These are phyloP conservation scores for Macroventuria anomochaeta DNA, from an alignment of 2,329 filamentous ascomycete genomes.

Conservation along the genomic window DNA sequence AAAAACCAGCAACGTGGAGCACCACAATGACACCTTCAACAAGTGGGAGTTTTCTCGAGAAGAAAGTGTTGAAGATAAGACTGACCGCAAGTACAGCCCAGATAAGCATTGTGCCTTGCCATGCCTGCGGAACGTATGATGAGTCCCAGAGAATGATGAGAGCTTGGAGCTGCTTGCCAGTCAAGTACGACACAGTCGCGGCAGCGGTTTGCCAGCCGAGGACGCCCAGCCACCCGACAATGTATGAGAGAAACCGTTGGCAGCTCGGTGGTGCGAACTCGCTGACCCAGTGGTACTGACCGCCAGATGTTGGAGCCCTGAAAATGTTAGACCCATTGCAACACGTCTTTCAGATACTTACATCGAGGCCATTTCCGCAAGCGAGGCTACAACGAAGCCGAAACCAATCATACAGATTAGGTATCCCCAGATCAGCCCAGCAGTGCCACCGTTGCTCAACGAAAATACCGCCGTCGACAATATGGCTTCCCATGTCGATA, in stretches of 20 bases:
- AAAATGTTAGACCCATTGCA: background rate
- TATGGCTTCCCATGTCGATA: slow-evolving; percentile 32
- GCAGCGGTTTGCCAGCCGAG: slow-evolving; percentile 46
- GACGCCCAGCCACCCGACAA: slow-evolving; percentile 49
- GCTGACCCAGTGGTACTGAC: slow-evolving; percentile 27
- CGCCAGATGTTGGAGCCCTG: slow-evolving; percentile 28
- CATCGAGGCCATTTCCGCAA: slow-evolving; percentile 46
- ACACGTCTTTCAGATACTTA: background rate
- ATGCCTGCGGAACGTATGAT: slow-evolving; percentile 48
- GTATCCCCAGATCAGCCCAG: slow-evolving; percentile 41
- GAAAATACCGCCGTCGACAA: slow-evolving; percentile 14
- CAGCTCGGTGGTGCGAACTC: slow-evolving; percentile 43
- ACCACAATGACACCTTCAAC: slow-evolving; percentile 28
- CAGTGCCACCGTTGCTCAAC: slow-evolving; percentile 37
- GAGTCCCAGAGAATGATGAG: slow-evolving; percentile 48
- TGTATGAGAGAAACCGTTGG: slow-evolving; percentile 23
- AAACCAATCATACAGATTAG: slow-evolving; percentile 34
- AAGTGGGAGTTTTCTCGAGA: slow-evolving; percentile 48
- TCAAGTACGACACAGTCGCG: slow-evolving; percentile 30
- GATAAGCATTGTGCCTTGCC: slow-evolving; percentile 57
- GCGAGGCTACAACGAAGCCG: slow-evolving; percentile 29
- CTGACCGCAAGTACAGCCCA: slow-evolving; percentile 39
- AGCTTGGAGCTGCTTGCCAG: slow-evolving; percentile 45
- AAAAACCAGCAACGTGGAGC: slow-evolving; percentile 50
- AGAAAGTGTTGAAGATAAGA: slow-evolving; percentile 50